Base-by-base conservation (phyloP, 2,329 filamentous ascomycete species). In the Exophiala sp. region DNA sequence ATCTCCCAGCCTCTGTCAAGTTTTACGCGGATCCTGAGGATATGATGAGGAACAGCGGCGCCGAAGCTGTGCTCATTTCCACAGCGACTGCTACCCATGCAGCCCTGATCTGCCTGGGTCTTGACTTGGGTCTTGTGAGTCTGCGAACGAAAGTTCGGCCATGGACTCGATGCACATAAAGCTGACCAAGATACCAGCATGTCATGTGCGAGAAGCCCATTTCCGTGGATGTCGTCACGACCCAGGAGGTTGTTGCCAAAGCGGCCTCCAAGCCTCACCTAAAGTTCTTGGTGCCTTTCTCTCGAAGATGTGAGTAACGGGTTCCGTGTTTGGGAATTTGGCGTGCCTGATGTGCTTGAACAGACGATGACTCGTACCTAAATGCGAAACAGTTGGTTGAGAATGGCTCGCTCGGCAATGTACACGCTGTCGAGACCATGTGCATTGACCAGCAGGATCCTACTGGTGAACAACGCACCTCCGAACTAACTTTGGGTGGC, bases 1-100 rank as follows among this genome's bases (percentile, higher is more conserved):
- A 70, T 53, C 66, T 54, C 24, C 46, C 46, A 54, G 20, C 46
- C 14, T 50, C 46, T 5, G 52, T 54, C 9, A 45, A 64, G 54
- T 63, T 55, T 42, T 67, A 51, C 48, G 50, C 60, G 7, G 62
- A 65, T 38, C 61, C 65, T 5, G 59, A 64, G 44, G 65, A 68
- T 24, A 62, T 60, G 16, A 63, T 67, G 60, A 65, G 45, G 49
- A 65, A 65, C 58, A 59, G 63, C 35, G 65, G 65, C 44, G 64
- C 60, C 12, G 55, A 66, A 46, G 65, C 65, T 8, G 63, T 67
- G 12, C 63, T 66, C 20, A 66, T 68, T 49, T 64, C 63, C 11
- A 68, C 65, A 5, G 65, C 64, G 7, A 68, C 65, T 8, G 63
- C 65, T 8, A 67, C 65, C 1, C 65, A 68, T 18, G 65, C 65